Conservation (phyloP, 202 grass and related monocot genomes). For the Dendrocalamus latiflorus region DNA sequence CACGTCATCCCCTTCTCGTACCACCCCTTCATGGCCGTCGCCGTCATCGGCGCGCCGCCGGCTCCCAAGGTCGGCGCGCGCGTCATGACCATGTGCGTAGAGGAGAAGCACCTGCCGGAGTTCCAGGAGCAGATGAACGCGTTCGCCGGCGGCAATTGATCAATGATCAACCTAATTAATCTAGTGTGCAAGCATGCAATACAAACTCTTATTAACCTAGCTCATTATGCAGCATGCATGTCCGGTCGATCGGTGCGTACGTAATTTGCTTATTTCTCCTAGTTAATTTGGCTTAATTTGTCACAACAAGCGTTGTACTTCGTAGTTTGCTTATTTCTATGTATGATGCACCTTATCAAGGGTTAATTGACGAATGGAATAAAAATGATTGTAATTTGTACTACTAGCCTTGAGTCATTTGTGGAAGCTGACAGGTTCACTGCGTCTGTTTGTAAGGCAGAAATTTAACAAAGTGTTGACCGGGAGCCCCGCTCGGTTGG, state of each 20-base stretch:
- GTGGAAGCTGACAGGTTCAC: too few species aligned
- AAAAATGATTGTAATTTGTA: not conserved
- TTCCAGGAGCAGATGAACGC: conserved; percentile 71
- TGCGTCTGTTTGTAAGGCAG: not conserved
- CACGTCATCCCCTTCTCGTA: conserved; percentile 72
- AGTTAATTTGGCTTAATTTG: not conserved
- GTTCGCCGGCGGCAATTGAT: conserved; percentile 20
- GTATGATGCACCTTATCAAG: not conserved
- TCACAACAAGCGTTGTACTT: not conserved
- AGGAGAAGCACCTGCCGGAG: conserved; percentile 53
- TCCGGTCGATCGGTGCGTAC: not conserved
- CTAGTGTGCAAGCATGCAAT: not conserved
- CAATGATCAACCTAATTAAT: not conserved
- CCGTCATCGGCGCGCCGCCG: conserved; percentile 66
- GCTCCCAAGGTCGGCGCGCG: conserved; percentile 42
- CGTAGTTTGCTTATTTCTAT: not conserved
- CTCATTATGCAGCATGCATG: not conserved
- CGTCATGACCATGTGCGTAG: conserved; percentile 85
- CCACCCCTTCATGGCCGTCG: conserved; percentile 74
- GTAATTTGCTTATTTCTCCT: not conserved
- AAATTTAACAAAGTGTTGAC: not conserved
- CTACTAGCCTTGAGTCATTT: not conserved
- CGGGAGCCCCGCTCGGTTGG: too few species aligned
- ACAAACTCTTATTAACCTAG: not conserved
- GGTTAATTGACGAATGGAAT: not conserved